Evolutionary conservation across 176 grass and related monocot genomes (phyloP), one percentile per base, ranked within the genome.

Genomic region (Poa pratensis): DNA sequence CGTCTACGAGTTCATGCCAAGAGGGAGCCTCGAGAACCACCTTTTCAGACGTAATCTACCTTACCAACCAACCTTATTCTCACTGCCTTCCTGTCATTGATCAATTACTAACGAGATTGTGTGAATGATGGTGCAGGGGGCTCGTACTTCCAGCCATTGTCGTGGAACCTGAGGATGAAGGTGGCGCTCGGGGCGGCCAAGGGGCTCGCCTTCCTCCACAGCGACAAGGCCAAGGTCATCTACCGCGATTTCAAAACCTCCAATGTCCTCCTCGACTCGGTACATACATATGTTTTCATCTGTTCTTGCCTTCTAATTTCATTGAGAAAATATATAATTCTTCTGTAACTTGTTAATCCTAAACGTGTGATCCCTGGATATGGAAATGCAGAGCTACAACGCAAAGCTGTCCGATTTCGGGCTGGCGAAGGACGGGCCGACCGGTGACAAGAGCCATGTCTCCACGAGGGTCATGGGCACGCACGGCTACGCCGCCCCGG

Each of bases 391-490:
- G 94, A 87, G 55, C 39, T 96, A 96, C 26, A 93, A 90, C 17
- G 94, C 94, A 0, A 96, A 96, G 75, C 74, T 96, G 32, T 96
- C 94, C 5, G 94, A 96, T 89, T 93, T 96, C 4, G 94, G 94
- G 81, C 75, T 96, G 85, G 94, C 94, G 2, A 96, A 96, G 83
- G 94, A 96, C 23, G 94, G 94, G 39, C 94, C 94, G 17, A 93
- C 91, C 0, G 94, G 89, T 14, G 94, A 96, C 82, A 93, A 86
- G 83, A 96, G 91, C 78, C 94, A 96, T 70, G 94, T 96, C 76
- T 93, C 94, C 16, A 96, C 94, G 9, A 89, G 94, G 53, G 94
- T 96, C 71, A 96, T 96, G 94, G 94, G 94, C n/a, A 96, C 94
- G 22, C 89, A 93, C 61, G 94, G 94, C 18, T 93, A 96, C 37